A percentile compares a stretch with the other conserved stretches of the same genome.
Conservation (phyloP, 306 rosid species). For the Dicorynia guianensis region DNA sequence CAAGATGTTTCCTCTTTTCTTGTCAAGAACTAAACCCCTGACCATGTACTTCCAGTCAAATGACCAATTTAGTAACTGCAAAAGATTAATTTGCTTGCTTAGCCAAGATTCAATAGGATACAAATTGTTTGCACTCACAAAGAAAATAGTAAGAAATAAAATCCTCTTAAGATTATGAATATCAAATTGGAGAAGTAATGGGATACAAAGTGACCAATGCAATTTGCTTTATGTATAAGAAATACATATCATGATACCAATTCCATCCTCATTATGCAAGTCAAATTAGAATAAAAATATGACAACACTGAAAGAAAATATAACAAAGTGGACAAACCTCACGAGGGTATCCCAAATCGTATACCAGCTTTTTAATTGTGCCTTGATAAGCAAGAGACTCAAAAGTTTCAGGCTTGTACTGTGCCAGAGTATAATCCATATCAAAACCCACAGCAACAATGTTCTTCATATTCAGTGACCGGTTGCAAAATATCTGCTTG, state of each 20-base stretch:
- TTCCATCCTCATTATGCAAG: slow-evolving; percentile 21
- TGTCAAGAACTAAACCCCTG: slow-evolving; percentile 98
- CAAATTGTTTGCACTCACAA: slow-evolving; percentile 14
- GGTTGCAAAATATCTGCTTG: slow-evolving; percentile 91
- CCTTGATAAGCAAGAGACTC: slow-evolving; percentile 97
- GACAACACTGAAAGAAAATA: slow-evolving; percentile 2
- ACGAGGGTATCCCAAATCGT: slow-evolving; percentile 81
- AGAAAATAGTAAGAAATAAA: slow-evolving; percentile 12
- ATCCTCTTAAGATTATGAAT: not conserved
- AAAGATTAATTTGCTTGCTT: slow-evolving; percentile 28
- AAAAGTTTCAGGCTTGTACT: slow-evolving; percentile 95
- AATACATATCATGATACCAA: slow-evolving; percentile 2
- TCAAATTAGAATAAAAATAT: slow-evolving; percentile 15
- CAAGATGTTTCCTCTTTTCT: slow-evolving; percentile 95
- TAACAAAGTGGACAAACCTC: slow-evolving; percentile 69
- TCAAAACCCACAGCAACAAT: slow-evolving; percentile 97
- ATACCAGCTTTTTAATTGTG: slow-evolving; percentile 84
- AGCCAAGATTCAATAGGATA: slow-evolving; percentile 38
- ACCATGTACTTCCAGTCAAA: slow-evolving; percentile 98
- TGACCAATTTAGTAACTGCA: slow-evolving; percentile 86
- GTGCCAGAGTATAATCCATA: slow-evolving; percentile 99
- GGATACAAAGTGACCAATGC: not conserved
- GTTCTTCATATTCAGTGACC: slow-evolving; percentile 91
- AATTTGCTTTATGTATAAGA: no score
- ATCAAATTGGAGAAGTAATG: not conserved